phyloP scores from a whole-genome alignment of 2,329 filamentous ascomycete species.

The Sarocladium oryzae region DNA sequence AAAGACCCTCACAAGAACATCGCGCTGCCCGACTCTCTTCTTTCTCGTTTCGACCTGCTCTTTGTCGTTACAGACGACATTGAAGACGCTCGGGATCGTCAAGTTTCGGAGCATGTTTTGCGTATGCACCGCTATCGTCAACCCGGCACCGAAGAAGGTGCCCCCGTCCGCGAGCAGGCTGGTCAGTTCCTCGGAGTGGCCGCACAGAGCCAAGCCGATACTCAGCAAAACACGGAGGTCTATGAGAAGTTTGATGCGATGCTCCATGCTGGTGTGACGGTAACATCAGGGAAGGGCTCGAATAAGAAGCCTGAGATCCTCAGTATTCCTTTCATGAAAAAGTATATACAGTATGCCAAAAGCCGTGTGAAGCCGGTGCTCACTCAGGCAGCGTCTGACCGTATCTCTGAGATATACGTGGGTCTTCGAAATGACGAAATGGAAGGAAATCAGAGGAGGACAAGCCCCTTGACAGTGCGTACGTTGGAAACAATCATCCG shows the following conservation, averaged over 20 bases:
- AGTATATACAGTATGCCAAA: constrained; percentile 98
- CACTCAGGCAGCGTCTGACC: constrained; percentile 84
- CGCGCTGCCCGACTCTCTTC: constrained; percentile 86
- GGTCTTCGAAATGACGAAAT: constrained; percentile 93
- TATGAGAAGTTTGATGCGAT: constrained; percentile 96
- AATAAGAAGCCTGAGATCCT: constrained; percentile 79
- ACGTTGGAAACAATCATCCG: constrained; percentile 97
- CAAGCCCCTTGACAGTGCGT: constrained; percentile 92
- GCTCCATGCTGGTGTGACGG: constrained; percentile 84
- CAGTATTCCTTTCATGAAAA: constrained; percentile 97
- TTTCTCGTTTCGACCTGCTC: constrained; percentile 96
- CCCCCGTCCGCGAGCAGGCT: constrained; percentile 82
- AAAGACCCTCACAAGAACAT: constrained; percentile 99
- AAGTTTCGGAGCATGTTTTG: constrained; percentile 91
- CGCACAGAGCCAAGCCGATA: constrained; percentile 66
- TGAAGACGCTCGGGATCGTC: constrained; percentile 83
- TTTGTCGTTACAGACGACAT: constrained; percentile 99
- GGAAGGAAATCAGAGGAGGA: constrained; percentile 87
- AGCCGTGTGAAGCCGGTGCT: constrained; percentile 81
- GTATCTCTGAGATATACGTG: constrained; percentile 87
- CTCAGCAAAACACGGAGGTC: constrained; percentile 75
- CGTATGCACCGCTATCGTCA: constrained; percentile 96
- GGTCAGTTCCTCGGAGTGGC: constrained; percentile 84
- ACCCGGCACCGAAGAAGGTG: constrained; percentile 87
- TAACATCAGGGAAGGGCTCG: constrained; percentile 66